Conservation (phyloP, 352 stramenopile species). For the Achlya hypogyna region DNA sequence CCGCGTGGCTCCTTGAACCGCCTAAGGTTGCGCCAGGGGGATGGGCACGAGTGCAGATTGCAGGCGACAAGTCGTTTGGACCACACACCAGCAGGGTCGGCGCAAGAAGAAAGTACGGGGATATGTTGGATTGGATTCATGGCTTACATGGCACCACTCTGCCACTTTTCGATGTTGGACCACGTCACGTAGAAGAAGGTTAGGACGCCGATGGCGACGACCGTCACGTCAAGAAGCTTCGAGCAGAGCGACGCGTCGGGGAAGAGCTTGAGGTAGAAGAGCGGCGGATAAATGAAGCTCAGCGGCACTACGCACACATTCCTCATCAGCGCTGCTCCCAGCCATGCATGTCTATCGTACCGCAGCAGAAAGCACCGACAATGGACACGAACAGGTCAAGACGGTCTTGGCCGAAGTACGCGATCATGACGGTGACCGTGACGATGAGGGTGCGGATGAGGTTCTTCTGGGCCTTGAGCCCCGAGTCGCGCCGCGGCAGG, state of each 20-base stretch:
- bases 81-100: too few relatives aligned
- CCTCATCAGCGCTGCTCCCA: too few relatives aligned
- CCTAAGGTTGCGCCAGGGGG: too few relatives aligned
- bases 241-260: background rate
- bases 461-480: constrained; percentile 61
- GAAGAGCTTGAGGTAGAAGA: constrained; percentile 43
- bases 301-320: constrained; percentile 39
- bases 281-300: constrained; percentile 59
- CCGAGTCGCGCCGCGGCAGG: constrained; percentile 31
- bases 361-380: constrained; percentile 61
- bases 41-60: too few relatives aligned
- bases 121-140: too few relatives aligned
- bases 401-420: constrained; percentile 54
- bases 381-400: constrained; percentile 66
- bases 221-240: constrained; percentile 31
- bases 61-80: too few relatives aligned
- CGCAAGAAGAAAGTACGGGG: too few relatives aligned
- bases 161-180: constrained; percentile 63
- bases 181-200: constrained; percentile 71
- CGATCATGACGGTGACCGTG: constrained; percentile 47
- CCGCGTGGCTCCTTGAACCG: too few relatives aligned
- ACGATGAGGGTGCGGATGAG: constrained; percentile 51
- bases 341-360: background rate
- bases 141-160: background rate
- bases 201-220: constrained; percentile 40